Evolutionary conservation across 2,329 filamentous ascomycete species (phyloP).

Genomic region (Mariannaea elegans): DNA sequence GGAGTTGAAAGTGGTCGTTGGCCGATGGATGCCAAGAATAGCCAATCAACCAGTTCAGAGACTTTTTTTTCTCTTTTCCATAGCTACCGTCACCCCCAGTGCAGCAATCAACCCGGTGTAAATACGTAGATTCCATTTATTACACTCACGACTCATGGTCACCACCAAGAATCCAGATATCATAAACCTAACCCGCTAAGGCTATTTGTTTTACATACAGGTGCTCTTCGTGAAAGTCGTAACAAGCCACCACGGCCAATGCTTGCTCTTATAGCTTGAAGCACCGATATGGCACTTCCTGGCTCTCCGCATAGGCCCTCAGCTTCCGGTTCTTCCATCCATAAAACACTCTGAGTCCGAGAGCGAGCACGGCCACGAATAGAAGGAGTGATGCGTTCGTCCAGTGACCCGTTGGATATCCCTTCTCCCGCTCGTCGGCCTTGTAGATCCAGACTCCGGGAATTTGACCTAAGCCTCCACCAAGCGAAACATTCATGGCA

Average conservation of each 20-base stretch:
- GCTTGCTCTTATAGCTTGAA: slow-evolving; percentile 50
- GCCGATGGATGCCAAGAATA: too few species aligned
- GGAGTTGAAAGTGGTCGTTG: too few species aligned
- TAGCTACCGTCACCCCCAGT: too few species aligned
- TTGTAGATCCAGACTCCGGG: slow-evolving; percentile 80
- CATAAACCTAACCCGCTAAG: too few species aligned
- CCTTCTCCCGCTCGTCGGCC: slow-evolving; percentile 63
- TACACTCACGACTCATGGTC: too few species aligned
- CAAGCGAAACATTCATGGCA: slow-evolving; percentile 73
- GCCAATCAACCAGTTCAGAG: too few species aligned
- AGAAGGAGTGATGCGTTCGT: slow-evolving; percentile 68
- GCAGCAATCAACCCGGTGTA: too few species aligned
- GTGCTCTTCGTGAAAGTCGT: too few species aligned
- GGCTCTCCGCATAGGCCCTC: slow-evolving; percentile 39
- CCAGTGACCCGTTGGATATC: slow-evolving; percentile 78
- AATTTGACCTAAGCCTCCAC: slow-evolving; percentile 75
- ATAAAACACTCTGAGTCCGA: slow-evolving; percentile 66
- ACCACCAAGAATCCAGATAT: too few species aligned
- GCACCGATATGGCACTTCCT: slow-evolving; percentile 47
- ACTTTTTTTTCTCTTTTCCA: too few species aligned
- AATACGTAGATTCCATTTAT: too few species aligned
- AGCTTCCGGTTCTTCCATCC: slow-evolving; percentile 54
- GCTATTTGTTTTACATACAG: too few species aligned
- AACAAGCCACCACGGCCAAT: not conserved
- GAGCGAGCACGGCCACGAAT: slow-evolving; percentile 64